phyloP scores from a whole-genome alignment of 2,329 filamentous ascomycete species.

The Grosmannia clavigera region DNA sequence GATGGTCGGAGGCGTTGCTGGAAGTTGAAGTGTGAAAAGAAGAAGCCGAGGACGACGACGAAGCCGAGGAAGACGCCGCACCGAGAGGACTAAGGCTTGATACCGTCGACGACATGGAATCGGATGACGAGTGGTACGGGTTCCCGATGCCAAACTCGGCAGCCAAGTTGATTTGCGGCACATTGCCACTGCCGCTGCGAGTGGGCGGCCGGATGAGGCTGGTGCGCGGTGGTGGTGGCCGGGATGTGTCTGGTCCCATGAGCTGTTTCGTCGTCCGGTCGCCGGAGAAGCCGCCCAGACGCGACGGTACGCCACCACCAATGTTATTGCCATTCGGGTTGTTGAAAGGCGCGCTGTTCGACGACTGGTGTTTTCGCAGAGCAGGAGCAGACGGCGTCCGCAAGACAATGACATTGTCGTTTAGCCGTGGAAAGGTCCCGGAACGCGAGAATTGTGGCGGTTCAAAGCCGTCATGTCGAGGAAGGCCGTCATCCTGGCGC shows the following conservation, averaged over 20 bases:
- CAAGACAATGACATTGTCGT: conserved; percentile 22
- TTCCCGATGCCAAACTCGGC: conserved; percentile 50
- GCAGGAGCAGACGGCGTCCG: conserved; percentile 37
- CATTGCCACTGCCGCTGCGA: conserved; percentile 20
- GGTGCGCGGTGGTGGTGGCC: conserved; percentile 39
- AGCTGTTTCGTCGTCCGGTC: background rate
- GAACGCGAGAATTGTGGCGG: conserved; percentile 30
- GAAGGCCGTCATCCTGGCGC: conserved; percentile 11
- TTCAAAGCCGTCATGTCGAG: conserved; percentile 22
- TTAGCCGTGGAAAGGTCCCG: conserved; percentile 39
- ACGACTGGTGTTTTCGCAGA: conserved; percentile 19
- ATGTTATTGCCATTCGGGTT: background rate
- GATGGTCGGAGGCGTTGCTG: background rate
- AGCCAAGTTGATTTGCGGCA: conserved; percentile 39
- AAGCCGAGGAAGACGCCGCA: background rate
- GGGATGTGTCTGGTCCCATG: conserved; percentile 36
- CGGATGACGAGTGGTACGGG: conserved; percentile 50
- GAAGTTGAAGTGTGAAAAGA: background rate
- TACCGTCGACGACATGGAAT: conserved; percentile 52
- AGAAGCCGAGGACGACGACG: background rate
- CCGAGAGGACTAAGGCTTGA: conserved; percentile 24
- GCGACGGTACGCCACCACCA: conserved; percentile 10
- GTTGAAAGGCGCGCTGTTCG: conserved; percentile 11
- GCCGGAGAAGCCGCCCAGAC: conserved; percentile 20
- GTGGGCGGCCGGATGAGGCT: conserved; percentile 32